A percentile compares a stretch with the other conserved stretches of the same genome.
Conservation (phyloP, 352 stramenopile species). For the Plasmopara muralis region DNA sequence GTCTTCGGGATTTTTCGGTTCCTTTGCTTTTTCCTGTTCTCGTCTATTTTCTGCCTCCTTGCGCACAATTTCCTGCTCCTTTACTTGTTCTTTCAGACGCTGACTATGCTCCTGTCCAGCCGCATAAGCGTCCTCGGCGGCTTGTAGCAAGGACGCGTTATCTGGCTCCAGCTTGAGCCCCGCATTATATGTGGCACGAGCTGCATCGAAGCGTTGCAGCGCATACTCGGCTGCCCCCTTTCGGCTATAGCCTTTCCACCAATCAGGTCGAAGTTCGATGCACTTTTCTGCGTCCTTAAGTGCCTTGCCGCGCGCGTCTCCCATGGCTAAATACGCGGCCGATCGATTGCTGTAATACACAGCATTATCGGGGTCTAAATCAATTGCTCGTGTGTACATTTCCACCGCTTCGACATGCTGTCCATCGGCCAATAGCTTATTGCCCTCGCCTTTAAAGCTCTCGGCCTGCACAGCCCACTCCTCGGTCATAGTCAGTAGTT, state of each 20-base stretch:
- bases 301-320: constrained; percentile 73
- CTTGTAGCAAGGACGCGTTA: constrained; percentile 57
- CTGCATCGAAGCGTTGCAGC: constrained; percentile 64
- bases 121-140: constrained; percentile 62
- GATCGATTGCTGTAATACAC: constrained; percentile 86
- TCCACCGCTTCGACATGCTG: constrained; percentile 61
- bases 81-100: constrained; percentile 44
- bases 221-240: constrained; percentile 77
- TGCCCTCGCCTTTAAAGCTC: constrained; percentile 80
- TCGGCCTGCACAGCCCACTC: constrained; percentile 70
- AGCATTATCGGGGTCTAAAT: constrained; percentile 77
- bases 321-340: constrained; percentile 71
- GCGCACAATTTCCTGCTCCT: constrained; percentile 33
- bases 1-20: constrained; percentile 24
- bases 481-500: constrained; percentile 1
- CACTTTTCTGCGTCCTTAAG: constrained; percentile 71
- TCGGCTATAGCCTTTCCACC: constrained; percentile 85
- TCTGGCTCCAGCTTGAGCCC: constrained; percentile 62
- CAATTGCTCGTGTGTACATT: constrained; percentile 79
- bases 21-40: constrained; percentile 9
- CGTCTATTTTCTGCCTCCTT: constrained; percentile 33
- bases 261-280: constrained; percentile 69
- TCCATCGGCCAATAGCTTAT: constrained; percentile 54
- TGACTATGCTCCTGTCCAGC: constrained; percentile 65
- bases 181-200: constrained; percentile 60